These are phyloP conservation scores for Capsicum pubescens DNA, from an alignment of 257 asterid species.

Conservation along the genomic window DNA sequence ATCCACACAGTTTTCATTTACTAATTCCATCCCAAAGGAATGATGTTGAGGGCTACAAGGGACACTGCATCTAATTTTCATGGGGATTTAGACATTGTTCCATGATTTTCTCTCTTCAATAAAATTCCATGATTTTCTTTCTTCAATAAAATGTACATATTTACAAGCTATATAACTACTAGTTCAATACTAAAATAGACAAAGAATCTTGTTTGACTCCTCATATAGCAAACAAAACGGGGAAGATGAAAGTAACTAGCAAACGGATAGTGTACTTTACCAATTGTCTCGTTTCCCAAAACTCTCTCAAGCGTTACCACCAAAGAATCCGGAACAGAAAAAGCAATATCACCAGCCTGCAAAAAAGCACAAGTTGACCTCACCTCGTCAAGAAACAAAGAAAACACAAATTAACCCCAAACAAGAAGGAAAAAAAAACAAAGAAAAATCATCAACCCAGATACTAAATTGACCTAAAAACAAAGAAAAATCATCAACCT, in stretches of 20 bases:
- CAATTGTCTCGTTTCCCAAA: slow-evolving; percentile 84
- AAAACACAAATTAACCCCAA: background rate
- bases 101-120: background rate
- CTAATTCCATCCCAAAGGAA: background rate
- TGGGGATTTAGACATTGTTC: background rate
- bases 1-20: background rate
- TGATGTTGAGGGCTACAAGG: background rate
- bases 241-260: background rate
- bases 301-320: slow-evolving; percentile 98
- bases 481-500: too few relatives aligned
- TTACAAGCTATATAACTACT: background rate
- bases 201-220: too few relatives aligned
- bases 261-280: slow-evolving; percentile 42
- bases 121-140: background rate
- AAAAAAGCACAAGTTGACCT: slow-evolving; percentile 21
- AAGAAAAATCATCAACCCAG: background rate
- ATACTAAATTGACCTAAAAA: slow-evolving; percentile 53
- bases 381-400: background rate
- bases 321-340: slow-evolving; percentile 82
- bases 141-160: background rate
- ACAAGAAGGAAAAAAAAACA: background rate
- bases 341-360: slow-evolving; percentile 86
- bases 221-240: background rate
- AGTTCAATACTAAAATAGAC: too few relatives aligned
- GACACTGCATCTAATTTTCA: background rate